Percentiles rank a stretch among this genome's conserved stretches.
These are phyloP conservation scores for Theobroma cacao DNA, from an alignment of 345 rosid species.

Conservation along the genomic window DNA sequence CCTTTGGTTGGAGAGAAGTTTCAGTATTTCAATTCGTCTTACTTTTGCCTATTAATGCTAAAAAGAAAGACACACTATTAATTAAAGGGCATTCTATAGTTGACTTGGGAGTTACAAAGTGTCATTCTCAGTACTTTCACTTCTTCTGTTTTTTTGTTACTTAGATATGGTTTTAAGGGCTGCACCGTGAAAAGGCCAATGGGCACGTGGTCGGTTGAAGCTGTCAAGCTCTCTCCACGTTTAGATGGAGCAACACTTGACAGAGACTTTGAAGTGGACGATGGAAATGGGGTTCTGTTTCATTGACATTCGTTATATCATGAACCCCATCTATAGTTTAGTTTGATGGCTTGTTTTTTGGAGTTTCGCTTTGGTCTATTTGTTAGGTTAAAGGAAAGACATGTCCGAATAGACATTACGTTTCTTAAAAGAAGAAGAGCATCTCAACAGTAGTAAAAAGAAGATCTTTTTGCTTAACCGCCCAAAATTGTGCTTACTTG, in stretches of 20 bases:
- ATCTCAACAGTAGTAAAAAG: background rate
- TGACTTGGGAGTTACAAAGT: background rate
- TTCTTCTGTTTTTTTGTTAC: background rate
- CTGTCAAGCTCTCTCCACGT: background rate
- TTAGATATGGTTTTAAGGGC: background rate
- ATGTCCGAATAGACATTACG: background rate
- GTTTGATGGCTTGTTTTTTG: background rate
- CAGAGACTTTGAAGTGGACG: background rate
- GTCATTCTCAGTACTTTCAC: background rate
- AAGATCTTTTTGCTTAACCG: slow-evolving; percentile 21
- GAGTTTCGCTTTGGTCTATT: background rate
- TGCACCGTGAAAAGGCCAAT: background rate
- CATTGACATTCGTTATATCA: background rate
- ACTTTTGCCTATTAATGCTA: background rate
- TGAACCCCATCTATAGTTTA: background rate
- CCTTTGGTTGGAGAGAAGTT: background rate
- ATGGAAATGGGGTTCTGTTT: background rate
- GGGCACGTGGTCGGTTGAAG: background rate
- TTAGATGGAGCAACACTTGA: background rate
- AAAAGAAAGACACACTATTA: background rate
- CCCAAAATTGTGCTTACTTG: slow-evolving; percentile 20
- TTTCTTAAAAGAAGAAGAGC: background rate
- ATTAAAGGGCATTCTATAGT: background rate
- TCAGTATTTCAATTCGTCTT: too few species aligned
- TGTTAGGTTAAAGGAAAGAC: background rate